Conservation (phyloP, 495 filamentous ascomycete species). For the Bacidia gigantensis region DNA sequence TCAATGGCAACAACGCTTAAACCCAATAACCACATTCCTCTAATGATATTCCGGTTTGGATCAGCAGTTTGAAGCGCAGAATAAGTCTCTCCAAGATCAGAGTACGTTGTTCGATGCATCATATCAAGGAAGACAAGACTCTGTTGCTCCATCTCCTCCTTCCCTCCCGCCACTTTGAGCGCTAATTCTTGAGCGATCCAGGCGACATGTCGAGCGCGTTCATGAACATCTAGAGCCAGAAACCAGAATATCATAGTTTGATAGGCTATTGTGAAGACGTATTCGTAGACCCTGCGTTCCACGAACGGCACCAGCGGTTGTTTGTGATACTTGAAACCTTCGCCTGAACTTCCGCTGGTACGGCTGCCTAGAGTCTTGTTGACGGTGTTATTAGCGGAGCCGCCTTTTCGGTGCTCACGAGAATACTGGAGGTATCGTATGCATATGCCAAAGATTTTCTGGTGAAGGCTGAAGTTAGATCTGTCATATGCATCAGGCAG, state of each 20-base stretch:
- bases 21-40: conserved; percentile 75
- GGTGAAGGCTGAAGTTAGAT: conserved; percentile 81
- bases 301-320: conserved; percentile 14
- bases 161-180: conserved; percentile 54
- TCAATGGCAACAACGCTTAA: conserved; percentile 79
- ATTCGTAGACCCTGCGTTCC: conserved; percentile 63
- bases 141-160: conserved; percentile 73
- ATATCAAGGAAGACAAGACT: conserved; percentile 88
- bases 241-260: conserved; percentile 98
- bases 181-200: conserved; percentile 89
- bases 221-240: conserved; percentile 66
- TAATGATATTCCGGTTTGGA: conserved; percentile 50
- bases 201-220: conserved; percentile 67
- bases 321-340: conserved; percentile 21
- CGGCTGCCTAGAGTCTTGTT: conserved; percentile 24
- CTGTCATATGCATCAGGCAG: conserved; percentile 75
- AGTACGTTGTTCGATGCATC: conserved; percentile 83
- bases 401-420: conserved; percentile 39
- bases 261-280: conserved; percentile 83
- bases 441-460: conserved; percentile 86
- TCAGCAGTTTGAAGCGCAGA: conserved; percentile 50
- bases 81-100: conserved; percentile 53
- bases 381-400: conserved; percentile 22
- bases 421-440: conserved; percentile 78
- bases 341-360: conserved; percentile 31